phyloP scores from a whole-genome alignment of 805 yeast genomes.

The Torulaspora delbrueckii region DNA sequence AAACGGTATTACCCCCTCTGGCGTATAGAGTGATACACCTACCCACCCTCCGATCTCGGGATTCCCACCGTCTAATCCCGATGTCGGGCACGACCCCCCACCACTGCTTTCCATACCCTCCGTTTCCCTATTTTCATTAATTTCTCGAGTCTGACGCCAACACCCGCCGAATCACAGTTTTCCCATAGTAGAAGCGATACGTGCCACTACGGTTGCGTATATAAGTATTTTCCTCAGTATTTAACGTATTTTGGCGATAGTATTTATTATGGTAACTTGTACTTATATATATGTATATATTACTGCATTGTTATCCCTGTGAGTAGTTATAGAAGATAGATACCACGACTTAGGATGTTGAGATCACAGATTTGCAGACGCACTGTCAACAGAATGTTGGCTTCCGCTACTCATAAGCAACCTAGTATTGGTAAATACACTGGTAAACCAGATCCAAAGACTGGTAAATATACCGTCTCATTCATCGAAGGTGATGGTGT shows the following conservation, averaged over 20 bases:
- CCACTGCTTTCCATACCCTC: not conserved
- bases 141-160: not conserved
- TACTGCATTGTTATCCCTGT: not conserved
- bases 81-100: not conserved
- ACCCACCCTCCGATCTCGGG: not conserved
- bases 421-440: constrained; percentile 34
- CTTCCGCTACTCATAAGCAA: constrained; percentile 28
- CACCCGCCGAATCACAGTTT: constrained; percentile 1
- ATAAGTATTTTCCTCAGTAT: constrained; percentile 1
- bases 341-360: constrained; percentile 15
- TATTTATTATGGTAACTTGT: too few relatives aligned
- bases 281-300: not conserved
- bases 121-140: not conserved
- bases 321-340: constrained; percentile 1
- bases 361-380: constrained; percentile 22
- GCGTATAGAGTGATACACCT: not conserved
- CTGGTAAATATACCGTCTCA: constrained; percentile 89
- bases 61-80: not conserved
- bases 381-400: constrained; percentile 18
- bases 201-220: not conserved
- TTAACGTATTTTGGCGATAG: not conserved
- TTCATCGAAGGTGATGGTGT: constrained; percentile 98
- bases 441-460: constrained; percentile 39
- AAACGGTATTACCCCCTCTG: too few relatives aligned
- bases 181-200: not conserved